A percentile compares a stretch with the other conserved stretches of the same genome.
These are phyloP conservation scores for Vickermania spadyakhi DNA, from an alignment of 208 protist species.

Conservation along the genomic window DNA sequence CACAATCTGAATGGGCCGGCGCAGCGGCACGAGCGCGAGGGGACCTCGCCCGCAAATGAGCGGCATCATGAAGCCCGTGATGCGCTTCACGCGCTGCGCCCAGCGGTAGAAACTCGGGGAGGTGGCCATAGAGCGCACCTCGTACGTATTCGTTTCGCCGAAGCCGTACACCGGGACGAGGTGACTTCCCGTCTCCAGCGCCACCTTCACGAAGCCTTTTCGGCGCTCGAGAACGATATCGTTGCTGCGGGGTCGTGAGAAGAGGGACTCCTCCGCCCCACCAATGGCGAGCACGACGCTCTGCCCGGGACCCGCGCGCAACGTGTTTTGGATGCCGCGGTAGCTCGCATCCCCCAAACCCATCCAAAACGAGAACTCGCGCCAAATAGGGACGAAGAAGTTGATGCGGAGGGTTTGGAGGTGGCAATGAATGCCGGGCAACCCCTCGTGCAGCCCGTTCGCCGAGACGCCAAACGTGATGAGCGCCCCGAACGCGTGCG, in stretches of 20 bases:
- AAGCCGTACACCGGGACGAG: constrained; percentile 84
- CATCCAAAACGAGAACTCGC: constrained; percentile 42
- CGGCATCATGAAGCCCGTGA: constrained; percentile 54
- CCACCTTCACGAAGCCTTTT: constrained; percentile 84
- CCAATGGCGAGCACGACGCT: constrained; percentile 80
- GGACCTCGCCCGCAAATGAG: constrained; percentile 57
- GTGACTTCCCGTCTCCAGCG: constrained; percentile 58
- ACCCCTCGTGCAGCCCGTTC: constrained; percentile 22
- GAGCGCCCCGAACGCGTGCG: constrained; percentile 83
- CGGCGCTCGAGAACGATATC: constrained; percentile 58
- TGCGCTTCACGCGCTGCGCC: constrained; percentile 20
- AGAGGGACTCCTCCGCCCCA: constrained; percentile 66
- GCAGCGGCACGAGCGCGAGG: constrained; percentile 60
- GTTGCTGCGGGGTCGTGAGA: constrained; percentile 60
- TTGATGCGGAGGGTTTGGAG: constrained; percentile 80
- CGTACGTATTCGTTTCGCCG: constrained; percentile 84
- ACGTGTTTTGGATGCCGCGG: constrained; percentile 47
- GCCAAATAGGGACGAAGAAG: constrained; percentile 84
- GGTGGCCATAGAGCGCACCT: constrained; percentile 20
- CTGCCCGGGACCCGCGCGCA: constrained; percentile 63
- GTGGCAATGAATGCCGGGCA: constrained; percentile 64
- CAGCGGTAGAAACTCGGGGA: constrained; percentile 20
- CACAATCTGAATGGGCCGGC: constrained; percentile 71
- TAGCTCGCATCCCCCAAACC: constrained; percentile 79
- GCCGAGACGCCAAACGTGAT: constrained; percentile 57